Conservation (phyloP, 2,329 filamentous ascomycete genomes). For the Cryphonectria naterciae region DNA sequence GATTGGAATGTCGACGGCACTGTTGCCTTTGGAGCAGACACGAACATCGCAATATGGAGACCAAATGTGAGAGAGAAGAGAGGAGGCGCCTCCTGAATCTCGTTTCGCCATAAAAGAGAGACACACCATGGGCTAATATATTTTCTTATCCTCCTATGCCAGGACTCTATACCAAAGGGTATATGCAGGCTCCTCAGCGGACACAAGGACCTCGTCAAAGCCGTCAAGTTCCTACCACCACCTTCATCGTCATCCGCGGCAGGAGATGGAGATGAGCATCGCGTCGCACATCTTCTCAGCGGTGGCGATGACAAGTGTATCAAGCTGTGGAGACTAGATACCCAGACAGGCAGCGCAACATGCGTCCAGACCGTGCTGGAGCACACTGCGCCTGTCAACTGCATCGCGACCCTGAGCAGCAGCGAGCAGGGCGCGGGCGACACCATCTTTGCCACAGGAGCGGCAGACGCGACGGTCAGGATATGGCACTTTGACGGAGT, state of each 20-base stretch:
- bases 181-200: constrained; percentile 71
- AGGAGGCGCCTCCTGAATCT: constrained; percentile 2
- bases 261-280: constrained; percentile 39
- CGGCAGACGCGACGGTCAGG: constrained; percentile 74
- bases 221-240: constrained; percentile 73
- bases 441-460: constrained; percentile 73
- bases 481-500: constrained; percentile 68
- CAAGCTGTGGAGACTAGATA: constrained; percentile 66
- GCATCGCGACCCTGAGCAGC: constrained; percentile 52
- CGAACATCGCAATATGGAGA: constrained; percentile 87
- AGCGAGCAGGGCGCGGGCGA: background rate
- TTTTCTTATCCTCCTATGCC: background rate
- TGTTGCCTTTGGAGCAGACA: constrained; percentile 86
- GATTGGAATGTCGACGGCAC: constrained; percentile 77
- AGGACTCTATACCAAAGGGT: constrained; percentile 54
- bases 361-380: constrained; percentile 62
- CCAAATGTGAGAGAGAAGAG: constrained; percentile 63
- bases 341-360: constrained; percentile 37
- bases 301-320: constrained; percentile 82
- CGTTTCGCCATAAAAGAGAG: background rate
- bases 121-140: background rate
- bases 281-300: constrained; percentile 66
- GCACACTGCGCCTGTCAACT: constrained; percentile 79
- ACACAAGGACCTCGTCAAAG: constrained; percentile 81
- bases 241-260: constrained; percentile 36